phyloP scores from a whole-genome alignment of 2,329 filamentous ascomycete genomes.

The Neofusicoccum parvum region DNA sequence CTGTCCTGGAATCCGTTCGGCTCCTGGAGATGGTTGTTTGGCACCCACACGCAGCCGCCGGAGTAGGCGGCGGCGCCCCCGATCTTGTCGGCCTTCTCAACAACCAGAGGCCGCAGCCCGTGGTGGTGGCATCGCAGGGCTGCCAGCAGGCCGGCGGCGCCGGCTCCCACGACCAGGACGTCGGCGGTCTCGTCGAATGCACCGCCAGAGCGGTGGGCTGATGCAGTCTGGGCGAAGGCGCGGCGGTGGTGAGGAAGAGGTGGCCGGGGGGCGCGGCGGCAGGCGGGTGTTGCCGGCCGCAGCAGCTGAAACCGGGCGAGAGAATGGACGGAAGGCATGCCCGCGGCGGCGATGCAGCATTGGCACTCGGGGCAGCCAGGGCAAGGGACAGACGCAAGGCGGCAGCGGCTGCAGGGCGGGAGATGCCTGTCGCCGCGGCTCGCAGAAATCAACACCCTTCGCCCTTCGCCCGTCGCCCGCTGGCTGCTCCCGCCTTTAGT shows the following conservation, averaged over 20 bases:
- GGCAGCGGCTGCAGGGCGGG: background rate
- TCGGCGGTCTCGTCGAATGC: conserved; percentile 21
- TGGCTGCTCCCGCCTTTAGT: background rate
- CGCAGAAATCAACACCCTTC: background rate
- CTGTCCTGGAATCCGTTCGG: conserved; percentile 9
- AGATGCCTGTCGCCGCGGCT: background rate
- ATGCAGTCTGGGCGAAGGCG: background rate
- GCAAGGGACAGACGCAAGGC: background rate
- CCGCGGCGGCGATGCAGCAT: background rate
- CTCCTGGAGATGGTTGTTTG: conserved; percentile 31
- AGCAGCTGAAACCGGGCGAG: background rate
- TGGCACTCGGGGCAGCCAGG: too few species aligned
- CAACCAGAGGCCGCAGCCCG: conserved; percentile 31
- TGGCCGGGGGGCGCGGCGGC: background rate
- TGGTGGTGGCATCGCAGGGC: conserved; percentile 31
- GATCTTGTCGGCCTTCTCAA: conserved; percentile 37
- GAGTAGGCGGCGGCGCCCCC: conserved; percentile 42
- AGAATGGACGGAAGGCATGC: background rate
- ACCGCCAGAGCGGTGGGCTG: background rate
- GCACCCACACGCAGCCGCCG: conserved; percentile 41
- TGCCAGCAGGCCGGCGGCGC: conserved; percentile 36
- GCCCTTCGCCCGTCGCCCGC: background rate
- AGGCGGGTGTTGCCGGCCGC: background rate
- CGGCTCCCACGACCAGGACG: conserved; percentile 38
- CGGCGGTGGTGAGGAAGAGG: background rate